These are phyloP conservation scores for Ascomycota sp. DNA, from an alignment of 2,329 filamentous ascomycete species.

Conservation along the genomic window DNA sequence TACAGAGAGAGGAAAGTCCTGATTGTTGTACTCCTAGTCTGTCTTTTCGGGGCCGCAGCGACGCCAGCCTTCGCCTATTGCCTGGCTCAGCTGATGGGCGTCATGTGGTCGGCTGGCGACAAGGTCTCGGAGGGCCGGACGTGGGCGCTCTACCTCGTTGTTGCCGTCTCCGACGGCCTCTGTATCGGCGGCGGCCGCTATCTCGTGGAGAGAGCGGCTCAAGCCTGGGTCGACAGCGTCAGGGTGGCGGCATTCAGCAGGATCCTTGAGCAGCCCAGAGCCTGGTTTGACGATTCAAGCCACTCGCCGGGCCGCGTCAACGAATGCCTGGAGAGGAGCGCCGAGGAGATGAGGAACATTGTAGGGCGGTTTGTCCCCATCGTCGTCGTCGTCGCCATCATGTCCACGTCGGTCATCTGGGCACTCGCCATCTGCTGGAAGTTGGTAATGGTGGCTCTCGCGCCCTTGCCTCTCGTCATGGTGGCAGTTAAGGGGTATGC, in stretches of 20 bases:
- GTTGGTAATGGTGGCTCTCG: slow-evolving; percentile 56
- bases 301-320: slow-evolving; percentile 45
- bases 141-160: slow-evolving; percentile 53
- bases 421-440: slow-evolving; percentile 58
- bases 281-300: slow-evolving; percentile 55
- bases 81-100: slow-evolving; percentile 50
- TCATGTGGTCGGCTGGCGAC: slow-evolving; percentile 38
- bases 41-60: slow-evolving; percentile 41
- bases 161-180: slow-evolving; percentile 46
- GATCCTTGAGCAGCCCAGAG: slow-evolving; percentile 54
- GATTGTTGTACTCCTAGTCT: slow-evolving; percentile 36
- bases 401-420: slow-evolving; percentile 52
- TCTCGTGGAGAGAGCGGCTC: slow-evolving; percentile 48
- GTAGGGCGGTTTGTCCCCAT: slow-evolving; percentile 59
- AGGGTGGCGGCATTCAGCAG: slow-evolving; percentile 46
- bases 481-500: slow-evolving; percentile 45
- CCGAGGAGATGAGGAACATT: slow-evolving; percentile 73
- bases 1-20: slow-evolving; percentile 30
- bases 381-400: slow-evolving; percentile 45
- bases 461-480: slow-evolving; percentile 47
- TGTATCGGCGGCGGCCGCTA: slow-evolving; percentile 48
- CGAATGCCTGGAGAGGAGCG: slow-evolving; percentile 58
- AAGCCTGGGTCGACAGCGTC: slow-evolving; percentile 57
- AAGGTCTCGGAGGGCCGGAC: slow-evolving; percentile 29
- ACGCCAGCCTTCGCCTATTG: slow-evolving; percentile 60